phyloP scores from a whole-genome alignment of 2,329 filamentous ascomycete species.

The Fusarium pseudonygamai region DNA sequence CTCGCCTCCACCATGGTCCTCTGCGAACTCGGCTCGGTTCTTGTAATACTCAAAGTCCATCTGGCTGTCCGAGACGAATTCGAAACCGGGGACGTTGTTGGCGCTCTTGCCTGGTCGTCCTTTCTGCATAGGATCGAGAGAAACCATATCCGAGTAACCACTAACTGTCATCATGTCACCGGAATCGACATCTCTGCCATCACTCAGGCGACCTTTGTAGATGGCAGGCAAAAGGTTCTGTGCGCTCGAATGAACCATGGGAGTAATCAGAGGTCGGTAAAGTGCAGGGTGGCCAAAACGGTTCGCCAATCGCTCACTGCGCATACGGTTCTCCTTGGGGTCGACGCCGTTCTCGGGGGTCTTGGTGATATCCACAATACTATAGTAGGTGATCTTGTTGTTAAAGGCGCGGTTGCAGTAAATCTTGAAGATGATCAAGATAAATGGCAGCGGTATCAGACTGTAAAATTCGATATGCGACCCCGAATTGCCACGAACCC shows the following conservation, averaged over 20 bases:
- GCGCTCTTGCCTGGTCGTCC: slow-evolving; percentile 59
- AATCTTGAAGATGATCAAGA: slow-evolving; percentile 85
- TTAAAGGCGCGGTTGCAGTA: slow-evolving; percentile 84
- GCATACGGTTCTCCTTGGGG: slow-evolving; percentile 62
- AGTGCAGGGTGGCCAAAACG: slow-evolving; percentile 92
- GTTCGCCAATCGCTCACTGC: slow-evolving; percentile 75
- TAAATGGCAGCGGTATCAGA: slow-evolving; percentile 77
- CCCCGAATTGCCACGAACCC: slow-evolving; percentile 69
- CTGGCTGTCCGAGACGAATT: slow-evolving; percentile 85
- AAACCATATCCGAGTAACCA: slow-evolving; percentile 84
- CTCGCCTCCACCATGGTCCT: slow-evolving; percentile 83
- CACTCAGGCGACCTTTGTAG: slow-evolving; percentile 81
- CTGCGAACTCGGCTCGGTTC: slow-evolving; percentile 85
- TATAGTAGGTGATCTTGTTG: slow-evolving; percentile 81
- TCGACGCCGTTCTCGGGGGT: slow-evolving; percentile 55
- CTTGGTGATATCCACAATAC: slow-evolving; percentile 66
- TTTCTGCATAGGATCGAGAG: slow-evolving; percentile 79
- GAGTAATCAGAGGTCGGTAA: slow-evolving; percentile 88
- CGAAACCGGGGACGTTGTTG: slow-evolving; percentile 74
- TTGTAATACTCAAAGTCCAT: slow-evolving; percentile 95
- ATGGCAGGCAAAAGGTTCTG: slow-evolving; percentile 87
- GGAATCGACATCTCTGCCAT: slow-evolving; percentile 69
- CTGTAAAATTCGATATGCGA: slow-evolving; percentile 69
- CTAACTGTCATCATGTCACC: slow-evolving; percentile 67
- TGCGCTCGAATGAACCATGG: slow-evolving; percentile 93